Evolutionary conservation across 805 yeast species (phyloP).

Genomic region (Sungouiella blattae): DNA sequence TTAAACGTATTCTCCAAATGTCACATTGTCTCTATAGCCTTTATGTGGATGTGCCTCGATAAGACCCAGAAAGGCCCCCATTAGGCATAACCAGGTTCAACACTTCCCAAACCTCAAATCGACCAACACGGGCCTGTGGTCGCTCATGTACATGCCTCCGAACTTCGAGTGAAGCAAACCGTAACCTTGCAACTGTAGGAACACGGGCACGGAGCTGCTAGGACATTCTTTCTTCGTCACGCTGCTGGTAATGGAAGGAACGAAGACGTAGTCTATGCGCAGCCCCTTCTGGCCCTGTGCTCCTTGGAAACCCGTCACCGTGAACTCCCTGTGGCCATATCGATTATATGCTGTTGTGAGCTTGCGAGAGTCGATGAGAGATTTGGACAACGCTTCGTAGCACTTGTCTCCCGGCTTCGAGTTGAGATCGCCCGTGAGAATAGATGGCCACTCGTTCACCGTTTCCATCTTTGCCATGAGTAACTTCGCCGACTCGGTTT

Average conservation of each 20-base stretch:
- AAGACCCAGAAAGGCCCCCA: no score
- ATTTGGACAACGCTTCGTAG: conserved; percentile 11
- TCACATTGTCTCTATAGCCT: no score
- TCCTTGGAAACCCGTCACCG: conserved; percentile 34
- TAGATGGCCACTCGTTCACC: conserved; percentile 28
- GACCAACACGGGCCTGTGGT: conserved; percentile 34
- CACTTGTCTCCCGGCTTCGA: conserved; percentile 20
- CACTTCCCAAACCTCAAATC: conserved; percentile 16
- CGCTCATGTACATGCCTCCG: conserved; percentile 31
- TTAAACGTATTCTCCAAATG: no score
- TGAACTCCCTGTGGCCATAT: conserved; percentile 27
- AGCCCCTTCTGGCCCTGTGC: conserved; percentile 25
- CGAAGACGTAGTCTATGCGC: conserved; percentile 32
- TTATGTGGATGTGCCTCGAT: no score
- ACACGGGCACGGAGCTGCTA: conserved; percentile 9
- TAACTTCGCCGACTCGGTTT: conserved; percentile 10
- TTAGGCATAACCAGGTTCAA: no score
- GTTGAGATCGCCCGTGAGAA: conserved; percentile 30
- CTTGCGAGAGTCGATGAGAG: conserved; percentile 17
- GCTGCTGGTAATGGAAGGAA: conserved; percentile 20
- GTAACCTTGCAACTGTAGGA: conserved; percentile 20
- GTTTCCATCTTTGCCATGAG: conserved; percentile 6
- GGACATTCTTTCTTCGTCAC: conserved; percentile 15
- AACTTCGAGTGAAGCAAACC: conserved; percentile 33
- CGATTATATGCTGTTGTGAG: conserved; percentile 20